phyloP scores from a whole-genome alignment of 768 basidiomycete species.

The Pleurotus pulmonarius region DNA sequence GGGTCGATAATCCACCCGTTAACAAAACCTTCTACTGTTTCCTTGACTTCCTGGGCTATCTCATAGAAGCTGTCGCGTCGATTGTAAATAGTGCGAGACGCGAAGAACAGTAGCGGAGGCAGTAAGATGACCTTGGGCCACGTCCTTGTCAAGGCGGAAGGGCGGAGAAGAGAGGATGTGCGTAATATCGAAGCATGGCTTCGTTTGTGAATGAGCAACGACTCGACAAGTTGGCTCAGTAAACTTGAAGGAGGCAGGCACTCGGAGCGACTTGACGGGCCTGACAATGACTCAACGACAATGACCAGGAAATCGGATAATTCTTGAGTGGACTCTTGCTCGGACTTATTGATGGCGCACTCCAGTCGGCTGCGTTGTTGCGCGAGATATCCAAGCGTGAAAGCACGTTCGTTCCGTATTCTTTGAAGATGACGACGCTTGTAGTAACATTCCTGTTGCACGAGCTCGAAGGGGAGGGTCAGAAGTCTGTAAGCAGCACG shows the following conservation, averaged over 20 bases:
- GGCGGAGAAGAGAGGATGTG: slow-evolving; percentile 50
- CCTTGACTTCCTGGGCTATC: slow-evolving; percentile 53
- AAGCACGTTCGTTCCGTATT: slow-evolving; percentile 66
- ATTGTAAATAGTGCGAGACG: slow-evolving; percentile 45
- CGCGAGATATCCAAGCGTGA: slow-evolving; percentile 61
- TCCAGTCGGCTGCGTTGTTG: slow-evolving; percentile 47
- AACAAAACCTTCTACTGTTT: slow-evolving; percentile 72
- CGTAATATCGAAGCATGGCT: slow-evolving; percentile 25
- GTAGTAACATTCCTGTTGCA: slow-evolving; percentile 62
- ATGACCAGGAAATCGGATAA: slow-evolving; percentile 15
- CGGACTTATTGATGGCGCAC: slow-evolving; percentile 21
- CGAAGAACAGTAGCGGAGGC: slow-evolving; percentile 62
- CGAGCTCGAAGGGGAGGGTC: slow-evolving; percentile 56
- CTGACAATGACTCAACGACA: slow-evolving; percentile 12
- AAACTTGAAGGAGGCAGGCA: background rate
- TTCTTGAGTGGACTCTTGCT: slow-evolving; percentile 13
- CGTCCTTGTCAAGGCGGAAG: slow-evolving; percentile 59
- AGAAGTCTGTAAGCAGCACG: slow-evolving; percentile 21
- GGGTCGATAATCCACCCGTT: slow-evolving; percentile 86
- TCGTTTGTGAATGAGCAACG: slow-evolving; percentile 25
- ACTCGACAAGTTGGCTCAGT: slow-evolving; percentile 13
- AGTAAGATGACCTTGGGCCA: slow-evolving; percentile 84
- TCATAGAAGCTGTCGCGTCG: slow-evolving; percentile 57
- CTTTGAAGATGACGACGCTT: slow-evolving; percentile 58
- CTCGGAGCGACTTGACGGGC: background rate